Evolutionary conservation across 768 basidiomycete genomes (phyloP).

Genomic region (Suillus discolor): DNA sequence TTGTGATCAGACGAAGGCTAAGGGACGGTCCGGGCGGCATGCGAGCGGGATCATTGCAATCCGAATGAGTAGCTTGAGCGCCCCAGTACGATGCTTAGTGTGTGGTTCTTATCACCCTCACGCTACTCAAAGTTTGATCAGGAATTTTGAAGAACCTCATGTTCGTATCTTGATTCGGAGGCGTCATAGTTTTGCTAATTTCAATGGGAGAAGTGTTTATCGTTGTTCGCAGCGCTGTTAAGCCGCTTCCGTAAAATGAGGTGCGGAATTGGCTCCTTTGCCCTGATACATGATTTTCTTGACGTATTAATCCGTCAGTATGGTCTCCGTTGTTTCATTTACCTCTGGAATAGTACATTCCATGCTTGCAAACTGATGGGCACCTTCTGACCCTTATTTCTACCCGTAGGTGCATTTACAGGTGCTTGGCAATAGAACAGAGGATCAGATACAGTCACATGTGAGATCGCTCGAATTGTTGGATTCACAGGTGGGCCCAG

Average conservation of each 20-base stretch:
- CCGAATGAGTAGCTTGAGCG: constrained; percentile 4
- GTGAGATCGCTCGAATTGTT: neutral
- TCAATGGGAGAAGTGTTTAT: constrained; percentile 1
- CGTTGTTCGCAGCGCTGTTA: constrained; percentile 1
- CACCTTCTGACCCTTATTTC: constrained; percentile 2
- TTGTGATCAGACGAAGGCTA: neutral
- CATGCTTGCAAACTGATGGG: neutral
- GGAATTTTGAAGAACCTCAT: neutral
- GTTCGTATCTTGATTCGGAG: neutral
- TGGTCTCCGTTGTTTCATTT: neutral
- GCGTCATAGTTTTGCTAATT: neutral
- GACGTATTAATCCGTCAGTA: constrained; percentile 1
- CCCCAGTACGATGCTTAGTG: neutral
- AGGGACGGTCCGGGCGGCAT: constrained; percentile 3
- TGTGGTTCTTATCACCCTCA: constrained; percentile 5
- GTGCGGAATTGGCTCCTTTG: neutral
- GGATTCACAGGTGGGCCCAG: constrained; percentile 8
- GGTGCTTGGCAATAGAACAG: neutral
- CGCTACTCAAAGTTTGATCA: constrained; percentile 3
- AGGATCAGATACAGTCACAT: neutral
- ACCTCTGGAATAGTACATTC: neutral
- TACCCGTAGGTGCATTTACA: neutral
- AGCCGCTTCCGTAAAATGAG: neutral
- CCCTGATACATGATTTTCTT: constrained; percentile 1
- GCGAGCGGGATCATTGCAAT: neutral